Evolutionary conservation across 805 yeast genomes (phyloP).

Genomic region (Sungouiozyma intestinalis): DNA sequence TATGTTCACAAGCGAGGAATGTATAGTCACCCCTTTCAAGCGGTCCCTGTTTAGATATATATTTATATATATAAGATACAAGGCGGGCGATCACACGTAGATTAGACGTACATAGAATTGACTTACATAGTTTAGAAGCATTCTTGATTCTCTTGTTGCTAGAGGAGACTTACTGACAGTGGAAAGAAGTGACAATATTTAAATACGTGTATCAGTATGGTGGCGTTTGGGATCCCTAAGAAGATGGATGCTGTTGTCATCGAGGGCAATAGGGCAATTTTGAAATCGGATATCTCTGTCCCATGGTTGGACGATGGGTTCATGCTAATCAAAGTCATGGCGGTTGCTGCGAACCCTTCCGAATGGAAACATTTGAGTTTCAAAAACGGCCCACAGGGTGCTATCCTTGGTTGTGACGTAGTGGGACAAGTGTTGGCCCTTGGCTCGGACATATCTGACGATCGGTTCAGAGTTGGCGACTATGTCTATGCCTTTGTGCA

Average conservation of each 20-base stretch:
- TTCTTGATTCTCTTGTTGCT: no score
- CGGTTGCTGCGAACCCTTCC: slow-evolving; percentile 56
- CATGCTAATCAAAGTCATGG: slow-evolving; percentile 41
- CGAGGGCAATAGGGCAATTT: slow-evolving; percentile 25
- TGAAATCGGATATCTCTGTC: slow-evolving; percentile 23
- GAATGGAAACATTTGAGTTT: slow-evolving; percentile 52
- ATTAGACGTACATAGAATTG: neutral
- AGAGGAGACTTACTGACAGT: no score
- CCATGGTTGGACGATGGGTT: slow-evolving; percentile 28
- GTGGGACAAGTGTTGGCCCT: slow-evolving; percentile 46
- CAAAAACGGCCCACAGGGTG: slow-evolving; percentile 35
- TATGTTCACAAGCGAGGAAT: neutral
- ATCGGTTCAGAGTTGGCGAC: slow-evolving; percentile 40
- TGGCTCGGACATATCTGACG: slow-evolving; percentile 31
- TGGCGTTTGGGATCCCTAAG: slow-evolving; percentile 14
- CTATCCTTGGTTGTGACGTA: slow-evolving; percentile 49
- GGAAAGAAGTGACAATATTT: no score
- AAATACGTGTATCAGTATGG: slow-evolving; percentile 4
- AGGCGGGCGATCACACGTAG: neutral
- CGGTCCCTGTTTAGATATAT: neutral
- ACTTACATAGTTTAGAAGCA: no score
- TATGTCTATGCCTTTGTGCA: slow-evolving; percentile 41
- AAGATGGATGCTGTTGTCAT: slow-evolving; percentile 36
- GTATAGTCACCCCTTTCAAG: neutral
- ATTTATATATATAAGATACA: no score